Conservation (phyloP, 2,329 filamentous ascomycete genomes). For the Xylaria sp. region DNA sequence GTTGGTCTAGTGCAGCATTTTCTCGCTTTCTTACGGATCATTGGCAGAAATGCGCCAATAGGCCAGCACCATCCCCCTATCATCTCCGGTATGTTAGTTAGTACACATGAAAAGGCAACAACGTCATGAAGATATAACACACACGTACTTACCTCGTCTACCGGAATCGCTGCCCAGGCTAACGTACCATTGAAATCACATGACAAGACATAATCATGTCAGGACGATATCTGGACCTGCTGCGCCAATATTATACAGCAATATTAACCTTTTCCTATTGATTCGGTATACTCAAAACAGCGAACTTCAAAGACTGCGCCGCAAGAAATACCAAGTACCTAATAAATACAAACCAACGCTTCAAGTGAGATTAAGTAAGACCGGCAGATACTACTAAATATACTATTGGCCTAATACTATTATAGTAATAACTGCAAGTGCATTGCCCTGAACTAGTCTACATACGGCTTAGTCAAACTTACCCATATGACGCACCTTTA, state of each 20-base stretch:
- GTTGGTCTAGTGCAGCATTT: conserved; percentile 13
- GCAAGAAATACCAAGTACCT: background rate
- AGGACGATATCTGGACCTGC: background rate
- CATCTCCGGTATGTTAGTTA: background rate
- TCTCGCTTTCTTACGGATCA: conserved; percentile 2
- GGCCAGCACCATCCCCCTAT: conserved; percentile 1
- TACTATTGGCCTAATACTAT: background rate
- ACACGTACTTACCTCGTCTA: background rate
- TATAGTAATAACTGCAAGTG: background rate
- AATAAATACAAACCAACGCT: background rate
- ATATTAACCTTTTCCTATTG: background rate
- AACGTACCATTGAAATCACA: conserved; percentile 26
- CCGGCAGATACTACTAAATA: background rate
- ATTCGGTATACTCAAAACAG: background rate
- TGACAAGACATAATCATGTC: conserved; percentile 16
- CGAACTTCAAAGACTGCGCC: background rate
- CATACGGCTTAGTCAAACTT: background rate
- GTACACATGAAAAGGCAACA: conserved; percentile 5
- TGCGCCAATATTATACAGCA: conserved; percentile 1
- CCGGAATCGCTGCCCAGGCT: background rate
- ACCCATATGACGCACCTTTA: background rate
- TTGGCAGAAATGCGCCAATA: conserved; percentile 20
- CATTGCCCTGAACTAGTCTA: background rate
- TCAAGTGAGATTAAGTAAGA: too few relatives aligned
- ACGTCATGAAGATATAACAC: conserved; percentile 10